Percentiles rank a stretch among this genome's conserved stretches.
Evolutionary conservation across 2,329 filamentous ascomycete species (phyloP).

Genomic region (Escovopsis weberi): DNA sequence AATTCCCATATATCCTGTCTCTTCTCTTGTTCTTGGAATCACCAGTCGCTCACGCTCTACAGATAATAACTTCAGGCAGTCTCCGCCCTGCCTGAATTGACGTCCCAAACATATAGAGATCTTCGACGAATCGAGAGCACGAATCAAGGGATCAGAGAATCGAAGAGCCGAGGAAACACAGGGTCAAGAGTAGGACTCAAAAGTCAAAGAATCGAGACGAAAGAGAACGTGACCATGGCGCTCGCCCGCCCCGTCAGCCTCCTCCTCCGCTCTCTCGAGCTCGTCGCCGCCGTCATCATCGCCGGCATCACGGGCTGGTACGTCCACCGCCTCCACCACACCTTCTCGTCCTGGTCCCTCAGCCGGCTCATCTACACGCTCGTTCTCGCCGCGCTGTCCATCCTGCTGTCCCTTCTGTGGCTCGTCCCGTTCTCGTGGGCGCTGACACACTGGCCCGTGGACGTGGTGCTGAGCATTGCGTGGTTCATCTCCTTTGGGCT

Average conservation of each 20-base stretch:
- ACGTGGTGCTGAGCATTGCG: conserved; percentile 51
- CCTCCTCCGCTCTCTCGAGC: conserved; percentile 30
- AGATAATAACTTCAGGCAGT: too few species aligned
- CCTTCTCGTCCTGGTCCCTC: conserved; percentile 33
- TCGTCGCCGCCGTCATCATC: conserved; percentile 58
- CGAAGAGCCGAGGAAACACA: too few species aligned
- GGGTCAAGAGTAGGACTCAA: too few species aligned
- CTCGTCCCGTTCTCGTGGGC: conserved; percentile 53
- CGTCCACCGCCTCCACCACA: conserved; percentile 34
- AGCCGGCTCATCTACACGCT: conserved; percentile 63
- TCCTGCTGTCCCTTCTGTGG: conserved; percentile 57
- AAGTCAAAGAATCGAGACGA: neutral
- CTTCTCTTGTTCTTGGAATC: too few species aligned
- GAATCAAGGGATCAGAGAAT: too few species aligned
- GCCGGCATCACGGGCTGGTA: conserved; percentile 55
- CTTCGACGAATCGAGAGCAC: too few species aligned
- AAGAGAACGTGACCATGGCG: conserved; percentile 16
- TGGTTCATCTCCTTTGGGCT: conserved; percentile 61
- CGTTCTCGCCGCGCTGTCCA: conserved; percentile 52
- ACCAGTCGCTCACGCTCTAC: too few species aligned
- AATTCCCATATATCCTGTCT: too few species aligned
- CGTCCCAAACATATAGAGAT: too few species aligned
- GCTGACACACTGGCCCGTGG: conserved; percentile 58
- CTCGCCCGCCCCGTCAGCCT: conserved; percentile 26
- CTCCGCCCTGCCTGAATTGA: too few species aligned